Evolutionary conservation across 164 flowering plant genomes (phyloP).

Genomic region (Euptelea pleiosperma): DNA sequence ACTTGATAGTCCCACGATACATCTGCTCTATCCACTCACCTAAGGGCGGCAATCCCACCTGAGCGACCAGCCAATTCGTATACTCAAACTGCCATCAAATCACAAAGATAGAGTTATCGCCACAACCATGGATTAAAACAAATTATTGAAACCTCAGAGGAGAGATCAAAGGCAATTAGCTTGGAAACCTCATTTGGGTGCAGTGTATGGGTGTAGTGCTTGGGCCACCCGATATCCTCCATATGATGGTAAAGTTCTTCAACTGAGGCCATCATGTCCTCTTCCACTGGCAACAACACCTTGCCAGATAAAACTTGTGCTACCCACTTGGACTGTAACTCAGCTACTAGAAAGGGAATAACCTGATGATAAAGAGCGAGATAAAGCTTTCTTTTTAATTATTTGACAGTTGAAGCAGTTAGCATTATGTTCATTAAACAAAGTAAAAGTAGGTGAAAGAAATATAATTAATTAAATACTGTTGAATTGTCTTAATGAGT

Average conservation of each 20-base stretch:
- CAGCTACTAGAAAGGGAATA: conserved; percentile 2
- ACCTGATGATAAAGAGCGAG: conserved; percentile 12
- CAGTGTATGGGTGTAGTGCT: conserved; percentile 29
- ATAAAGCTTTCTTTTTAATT: not conserved
- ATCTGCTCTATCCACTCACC: too few relatives aligned
- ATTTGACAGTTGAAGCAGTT: too few relatives aligned
- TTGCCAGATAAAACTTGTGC: conserved; percentile 36
- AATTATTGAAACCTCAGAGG: too few relatives aligned
- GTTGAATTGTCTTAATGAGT: too few relatives aligned
- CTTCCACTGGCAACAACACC: conserved; percentile 20
- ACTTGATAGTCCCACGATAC: too few relatives aligned
- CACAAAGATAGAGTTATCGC: too few relatives aligned
- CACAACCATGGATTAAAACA: too few relatives aligned
- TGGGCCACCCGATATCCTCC: conserved; percentile 18
- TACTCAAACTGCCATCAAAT: conserved; percentile 13
- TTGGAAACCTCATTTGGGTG: conserved; percentile 6
- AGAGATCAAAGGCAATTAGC: too few relatives aligned
- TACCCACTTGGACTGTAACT: conserved; percentile 38
- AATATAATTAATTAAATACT: too few relatives aligned
- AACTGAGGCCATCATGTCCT: conserved; percentile 27
- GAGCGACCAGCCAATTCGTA: conserved; percentile 16
- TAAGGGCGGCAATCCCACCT: conserved; percentile 10
- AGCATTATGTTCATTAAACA: too few relatives aligned
- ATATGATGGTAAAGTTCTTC: conserved; percentile 18
- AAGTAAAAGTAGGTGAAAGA: too few relatives aligned